These are phyloP conservation scores for Pseudocercospora ulei DNA, from an alignment of 2,329 filamentous ascomycete genomes.

Conservation along the genomic window DNA sequence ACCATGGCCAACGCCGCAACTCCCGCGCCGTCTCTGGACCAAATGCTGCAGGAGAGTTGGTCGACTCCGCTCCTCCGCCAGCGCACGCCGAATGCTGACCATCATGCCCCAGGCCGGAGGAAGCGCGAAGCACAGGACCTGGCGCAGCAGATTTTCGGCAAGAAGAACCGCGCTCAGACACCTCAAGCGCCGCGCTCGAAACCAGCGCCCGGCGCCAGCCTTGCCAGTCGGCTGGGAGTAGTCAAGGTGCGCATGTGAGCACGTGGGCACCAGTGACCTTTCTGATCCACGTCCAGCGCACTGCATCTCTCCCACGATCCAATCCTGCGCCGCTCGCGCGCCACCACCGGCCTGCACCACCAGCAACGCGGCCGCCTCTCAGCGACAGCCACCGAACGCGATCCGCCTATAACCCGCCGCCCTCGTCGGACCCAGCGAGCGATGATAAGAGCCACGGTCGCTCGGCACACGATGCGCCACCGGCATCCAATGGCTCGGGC, in stretches of 20 bases:
- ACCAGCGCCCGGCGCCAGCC: constrained; percentile 44
- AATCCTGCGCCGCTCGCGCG: constrained; percentile 21
- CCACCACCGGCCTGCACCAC: constrained; percentile 19
- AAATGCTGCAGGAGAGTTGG: constrained; percentile 23
- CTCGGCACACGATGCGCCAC: constrained; percentile 28
- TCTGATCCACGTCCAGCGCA: constrained; percentile 18
- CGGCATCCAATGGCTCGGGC: constrained; percentile 25
- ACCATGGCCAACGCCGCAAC: constrained; percentile 18
- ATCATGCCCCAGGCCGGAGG: constrained; percentile 16
- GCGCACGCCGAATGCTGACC: not conserved
- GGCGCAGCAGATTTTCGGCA: constrained; percentile 62
- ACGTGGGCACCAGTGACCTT: not conserved
- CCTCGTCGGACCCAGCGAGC: constrained; percentile 32
- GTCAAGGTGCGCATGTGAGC: constrained; percentile 49
- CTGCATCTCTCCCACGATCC: constrained; percentile 27
- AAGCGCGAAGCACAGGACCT: constrained; percentile 37
- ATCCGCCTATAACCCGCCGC: constrained; percentile 34
- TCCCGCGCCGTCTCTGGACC: constrained; percentile 17
- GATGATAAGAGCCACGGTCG: constrained; percentile 27
- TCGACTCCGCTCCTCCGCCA: not conserved
- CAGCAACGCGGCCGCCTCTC: constrained; percentile 15
- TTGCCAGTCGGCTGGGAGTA: constrained; percentile 63
- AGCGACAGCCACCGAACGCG: constrained; percentile 35
- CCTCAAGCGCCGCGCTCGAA: constrained; percentile 40
- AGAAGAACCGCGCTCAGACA: constrained; percentile 49